Evolutionary conservation across 208 protist genomes (phyloP).

Genomic region (Leishmania guyanensis): DNA sequence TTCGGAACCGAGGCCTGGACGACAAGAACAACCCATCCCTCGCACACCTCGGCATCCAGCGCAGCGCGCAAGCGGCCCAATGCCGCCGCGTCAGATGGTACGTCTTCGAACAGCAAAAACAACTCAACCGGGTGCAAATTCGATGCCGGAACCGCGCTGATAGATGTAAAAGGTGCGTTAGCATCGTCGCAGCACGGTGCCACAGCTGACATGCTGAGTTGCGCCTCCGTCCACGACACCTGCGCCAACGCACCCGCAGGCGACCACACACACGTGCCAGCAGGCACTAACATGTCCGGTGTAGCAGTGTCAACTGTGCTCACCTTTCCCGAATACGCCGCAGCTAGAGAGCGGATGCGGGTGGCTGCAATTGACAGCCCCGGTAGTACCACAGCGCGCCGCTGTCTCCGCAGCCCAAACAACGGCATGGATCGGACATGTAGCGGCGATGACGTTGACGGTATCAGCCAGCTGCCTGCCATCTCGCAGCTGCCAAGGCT

Average conservation of each 20-base stretch:
- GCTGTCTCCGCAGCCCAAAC: slow-evolving; percentile 8
- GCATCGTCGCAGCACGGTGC: slow-evolving; percentile 7
- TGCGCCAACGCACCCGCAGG: slow-evolving; percentile 2
- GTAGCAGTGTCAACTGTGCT: not conserved
- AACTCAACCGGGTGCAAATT: slow-evolving; percentile 31
- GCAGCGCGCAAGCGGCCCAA: slow-evolving; percentile 7
- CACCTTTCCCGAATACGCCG: not conserved
- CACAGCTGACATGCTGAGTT: slow-evolving; percentile 10
- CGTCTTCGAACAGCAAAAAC: slow-evolving; percentile 47
- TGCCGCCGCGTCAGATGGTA: slow-evolving; percentile 23
- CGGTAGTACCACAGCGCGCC: slow-evolving; percentile 33
- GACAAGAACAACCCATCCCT: slow-evolving; percentile 46
- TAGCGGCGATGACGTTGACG: slow-evolving; percentile 10
- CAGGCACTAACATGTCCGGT: slow-evolving; percentile 8
- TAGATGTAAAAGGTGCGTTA: slow-evolving; percentile 1
- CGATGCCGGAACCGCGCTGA: slow-evolving; percentile 16
- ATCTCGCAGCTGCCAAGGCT: slow-evolving; percentile 8
- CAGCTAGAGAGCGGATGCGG: slow-evolving; percentile 24
- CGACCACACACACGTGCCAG: slow-evolving; percentile 34
- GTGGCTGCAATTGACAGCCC: slow-evolving; percentile 50
- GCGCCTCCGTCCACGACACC: slow-evolving; percentile 4
- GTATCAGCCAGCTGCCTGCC: slow-evolving; percentile 30
- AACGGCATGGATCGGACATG: slow-evolving; percentile 4
- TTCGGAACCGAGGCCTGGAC: slow-evolving; percentile 46
- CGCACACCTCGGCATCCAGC: slow-evolving; percentile 2